Conservation (phyloP, 805 yeast genomes). For the Blastobotrys parvus region DNA sequence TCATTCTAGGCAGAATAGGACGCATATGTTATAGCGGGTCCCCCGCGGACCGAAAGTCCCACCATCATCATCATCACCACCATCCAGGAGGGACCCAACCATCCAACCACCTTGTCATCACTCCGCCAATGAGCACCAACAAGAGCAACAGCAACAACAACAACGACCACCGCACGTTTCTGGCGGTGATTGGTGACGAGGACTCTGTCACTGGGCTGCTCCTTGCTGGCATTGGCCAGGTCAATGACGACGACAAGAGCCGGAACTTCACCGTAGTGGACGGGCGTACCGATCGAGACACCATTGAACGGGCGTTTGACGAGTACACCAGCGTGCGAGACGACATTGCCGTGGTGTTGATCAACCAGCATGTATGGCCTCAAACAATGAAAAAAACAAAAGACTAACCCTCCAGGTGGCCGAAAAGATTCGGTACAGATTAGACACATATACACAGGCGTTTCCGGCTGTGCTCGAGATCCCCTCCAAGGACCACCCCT, state of each 20-base stretch:
- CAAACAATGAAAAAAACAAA: not conserved
- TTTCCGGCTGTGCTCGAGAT: slow-evolving; percentile 96
- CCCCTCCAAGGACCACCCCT: slow-evolving; percentile 97
- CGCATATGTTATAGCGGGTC: too few relatives aligned
- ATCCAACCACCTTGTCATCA: too few relatives aligned
- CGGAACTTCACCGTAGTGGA: slow-evolving; percentile 84
- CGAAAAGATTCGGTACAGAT: slow-evolving; percentile 72
- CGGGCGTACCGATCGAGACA: slow-evolving; percentile 67
- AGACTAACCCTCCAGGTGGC: slow-evolving; percentile 42
- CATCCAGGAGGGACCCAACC: too few relatives aligned
- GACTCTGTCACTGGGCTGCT: slow-evolving; percentile 95
- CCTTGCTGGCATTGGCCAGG: slow-evolving; percentile 89
- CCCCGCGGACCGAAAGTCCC: slow-evolving; percentile 1
- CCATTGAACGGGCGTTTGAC: slow-evolving; percentile 66
- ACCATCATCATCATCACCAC: too few relatives aligned
- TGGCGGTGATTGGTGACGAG: slow-evolving; percentile 96
- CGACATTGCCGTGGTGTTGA: slow-evolving; percentile 86
- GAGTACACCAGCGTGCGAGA: slow-evolving; percentile 65
- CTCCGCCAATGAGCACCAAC: too few relatives aligned
- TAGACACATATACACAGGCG: slow-evolving; percentile 79
- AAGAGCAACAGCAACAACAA: too few relatives aligned
- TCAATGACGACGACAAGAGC: slow-evolving; percentile 42
- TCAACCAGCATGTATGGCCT: slow-evolving; percentile 65
- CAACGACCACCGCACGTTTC: slow-evolving; percentile 62
- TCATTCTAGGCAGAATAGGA: too few relatives aligned